These are phyloP conservation scores for Cystobasidium tubakii DNA, from an alignment of 768 basidiomycete genomes.

Conservation along the genomic window DNA sequence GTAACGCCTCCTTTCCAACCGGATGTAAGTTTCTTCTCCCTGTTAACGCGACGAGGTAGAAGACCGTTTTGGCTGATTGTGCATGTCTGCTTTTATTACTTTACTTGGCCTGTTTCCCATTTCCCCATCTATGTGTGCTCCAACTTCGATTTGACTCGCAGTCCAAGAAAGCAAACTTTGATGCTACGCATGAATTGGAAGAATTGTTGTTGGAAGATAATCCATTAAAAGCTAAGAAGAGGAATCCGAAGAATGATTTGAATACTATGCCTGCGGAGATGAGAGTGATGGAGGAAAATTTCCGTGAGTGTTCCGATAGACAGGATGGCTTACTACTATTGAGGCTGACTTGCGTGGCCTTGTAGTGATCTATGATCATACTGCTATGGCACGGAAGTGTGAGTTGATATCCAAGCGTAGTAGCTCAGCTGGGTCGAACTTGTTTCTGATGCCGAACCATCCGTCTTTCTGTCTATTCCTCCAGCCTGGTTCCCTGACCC, in stretches of 20 bases:
- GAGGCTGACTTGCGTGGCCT: neutral
- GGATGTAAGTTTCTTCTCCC: slow-evolving; percentile 62
- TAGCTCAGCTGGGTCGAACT: too few relatives aligned
- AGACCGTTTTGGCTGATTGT: too few relatives aligned
- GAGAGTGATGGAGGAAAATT: slow-evolving; percentile 99
- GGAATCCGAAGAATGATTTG: slow-evolving; percentile 81
- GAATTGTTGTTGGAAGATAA: slow-evolving; percentile 94
- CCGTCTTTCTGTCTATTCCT: too few relatives aligned
- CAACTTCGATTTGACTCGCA: slow-evolving; percentile 51
- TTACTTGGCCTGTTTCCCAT: too few relatives aligned
- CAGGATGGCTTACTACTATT: neutral
- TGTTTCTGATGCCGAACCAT: too few relatives aligned
- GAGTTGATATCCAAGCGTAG: neutral
- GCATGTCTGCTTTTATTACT: slow-evolving; percentile 6
- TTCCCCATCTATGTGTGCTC: too few relatives aligned
- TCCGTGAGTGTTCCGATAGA: neutral
- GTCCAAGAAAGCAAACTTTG: slow-evolving; percentile 99
- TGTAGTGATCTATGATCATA: slow-evolving; percentile 17
- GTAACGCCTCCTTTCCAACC: slow-evolving; percentile 78
- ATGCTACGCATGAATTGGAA: slow-evolving; percentile 95
- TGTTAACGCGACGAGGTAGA: too few relatives aligned
- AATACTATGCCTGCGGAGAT: slow-evolving; percentile 82
- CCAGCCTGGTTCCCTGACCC: slow-evolving; percentile 36
- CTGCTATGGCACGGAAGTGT: slow-evolving; percentile 27
- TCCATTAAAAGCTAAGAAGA: slow-evolving; percentile 85